phyloP scores from a whole-genome alignment of 2,329 filamentous ascomycete genomes.

The Ophiostoma quercus region DNA sequence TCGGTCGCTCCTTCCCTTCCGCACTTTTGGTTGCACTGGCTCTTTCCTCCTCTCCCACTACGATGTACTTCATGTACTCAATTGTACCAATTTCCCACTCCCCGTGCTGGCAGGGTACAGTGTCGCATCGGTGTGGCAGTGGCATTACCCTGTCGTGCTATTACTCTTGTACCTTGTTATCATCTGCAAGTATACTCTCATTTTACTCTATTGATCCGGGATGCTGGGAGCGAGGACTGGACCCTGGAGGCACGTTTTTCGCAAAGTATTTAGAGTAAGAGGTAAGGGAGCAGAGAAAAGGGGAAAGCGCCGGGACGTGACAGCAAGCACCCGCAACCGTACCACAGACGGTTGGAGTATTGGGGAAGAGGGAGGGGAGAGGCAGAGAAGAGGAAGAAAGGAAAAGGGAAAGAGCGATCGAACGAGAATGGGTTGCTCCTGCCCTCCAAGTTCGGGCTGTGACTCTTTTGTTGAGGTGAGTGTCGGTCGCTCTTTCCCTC shows the following conservation, averaged over 20 bases:
- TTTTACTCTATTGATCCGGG: neutral
- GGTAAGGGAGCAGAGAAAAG: neutral
- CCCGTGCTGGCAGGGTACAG: neutral
- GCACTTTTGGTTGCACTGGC: neutral
- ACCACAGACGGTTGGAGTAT: neutral
- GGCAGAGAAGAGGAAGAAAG: neutral
- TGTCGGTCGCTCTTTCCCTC: neutral
- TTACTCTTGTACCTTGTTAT: neutral
- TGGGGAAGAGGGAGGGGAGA: neutral
- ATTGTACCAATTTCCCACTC: neutral
- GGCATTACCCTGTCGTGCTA: neutral
- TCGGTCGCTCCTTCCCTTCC: neutral
- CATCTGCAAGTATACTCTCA: neutral
- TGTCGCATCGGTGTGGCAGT: neutral
- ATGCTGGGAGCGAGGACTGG: neutral
- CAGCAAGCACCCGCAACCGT: conserved; percentile 2
- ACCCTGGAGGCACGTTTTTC: neutral
- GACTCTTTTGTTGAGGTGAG: neutral
- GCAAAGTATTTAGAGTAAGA: neutral
- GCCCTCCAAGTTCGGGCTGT: neutral
- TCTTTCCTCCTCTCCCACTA: no score
- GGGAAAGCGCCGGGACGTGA: neutral
- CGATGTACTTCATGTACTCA: no score
- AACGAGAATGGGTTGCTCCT: neutral
- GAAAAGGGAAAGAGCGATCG: neutral